Evolutionary conservation across 352 stramenopile species (phyloP), one percentile per base, ranked within the genome.

Genomic region (Pythium brassicae): DNA sequence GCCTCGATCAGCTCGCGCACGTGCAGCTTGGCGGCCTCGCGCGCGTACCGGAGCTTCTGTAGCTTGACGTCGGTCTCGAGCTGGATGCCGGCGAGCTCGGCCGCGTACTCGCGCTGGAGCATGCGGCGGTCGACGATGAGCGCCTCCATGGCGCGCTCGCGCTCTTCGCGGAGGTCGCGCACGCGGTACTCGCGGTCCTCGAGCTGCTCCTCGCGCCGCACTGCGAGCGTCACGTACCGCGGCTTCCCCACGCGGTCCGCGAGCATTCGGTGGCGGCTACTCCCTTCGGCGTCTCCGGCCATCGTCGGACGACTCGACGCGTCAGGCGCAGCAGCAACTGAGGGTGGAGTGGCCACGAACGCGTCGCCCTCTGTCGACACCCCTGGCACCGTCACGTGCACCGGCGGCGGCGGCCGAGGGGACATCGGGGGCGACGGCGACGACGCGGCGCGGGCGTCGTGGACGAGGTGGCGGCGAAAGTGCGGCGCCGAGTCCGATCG

Each of bases 61-160:
- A 91, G 61, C 51, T 88, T 85, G 50, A 89, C 77, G 53, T 86
- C 68, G 25, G 89, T 76, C 12, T 86, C 76, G 23, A 91, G 61
- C 53, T 83, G 78, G 32, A 82, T 76, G 1, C 68, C 69, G 2
- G 79, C 75, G n/a, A 78, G 54, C 53, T 84, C 72, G 4, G 69
- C 82, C 0, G 72, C 72, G 53, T 81, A 65, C 35, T 89, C 80
- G 10, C 78, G 69, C 57, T 91, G 77, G 6, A 83, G 49, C 66
- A 87, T 86, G 19, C 74, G 70, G 15, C 72, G 76, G 61, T 92
- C 80, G 40, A 90, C 74, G 47, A 89, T 86, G 20, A 77, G 59
- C 22, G 78, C 80, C 43, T 88, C 73, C 42, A 75, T 79, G 6
- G 77, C 80, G 10, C 78, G 70, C 55, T 89, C 80, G 0, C 70